phyloP scores from a whole-genome alignment of 176 grass and related monocot genomes.

The Typha latifolia region DNA sequence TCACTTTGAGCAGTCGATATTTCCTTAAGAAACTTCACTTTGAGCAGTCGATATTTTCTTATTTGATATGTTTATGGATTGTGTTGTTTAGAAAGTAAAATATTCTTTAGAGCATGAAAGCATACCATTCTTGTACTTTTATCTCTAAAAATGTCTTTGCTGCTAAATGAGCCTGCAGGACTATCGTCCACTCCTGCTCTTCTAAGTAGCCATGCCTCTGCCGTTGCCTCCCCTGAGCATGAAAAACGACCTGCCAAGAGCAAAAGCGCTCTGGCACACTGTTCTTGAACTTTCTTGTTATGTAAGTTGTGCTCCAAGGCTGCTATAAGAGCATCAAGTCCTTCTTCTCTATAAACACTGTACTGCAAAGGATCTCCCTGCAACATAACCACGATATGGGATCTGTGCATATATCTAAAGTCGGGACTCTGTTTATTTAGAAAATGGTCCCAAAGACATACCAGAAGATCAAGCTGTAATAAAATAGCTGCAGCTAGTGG shows the following conservation, averaged over 20 bases:
- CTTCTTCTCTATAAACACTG: slow-evolving; percentile 83
- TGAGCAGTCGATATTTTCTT: not conserved
- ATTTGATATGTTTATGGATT: not conserved
- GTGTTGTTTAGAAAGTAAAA: not conserved
- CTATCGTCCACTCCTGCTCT: slow-evolving; percentile 72
- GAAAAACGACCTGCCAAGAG: slow-evolving; percentile 82
- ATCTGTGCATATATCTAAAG: slow-evolving; percentile 9
- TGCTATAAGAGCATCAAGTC: slow-evolving; percentile 53
- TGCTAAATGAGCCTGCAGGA: slow-evolving; percentile 68
- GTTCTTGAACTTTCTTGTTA: slow-evolving; percentile 66
- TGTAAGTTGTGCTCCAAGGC: slow-evolving; percentile 53
- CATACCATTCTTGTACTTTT: slow-evolving; percentile 50
- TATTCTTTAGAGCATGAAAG: slow-evolving; percentile 8
- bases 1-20: not conserved
- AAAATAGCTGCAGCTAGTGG: slow-evolving; percentile 75
- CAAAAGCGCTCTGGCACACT: slow-evolving; percentile 66
- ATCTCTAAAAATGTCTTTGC: slow-evolving; percentile 54
- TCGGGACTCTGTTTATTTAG: not conserved
- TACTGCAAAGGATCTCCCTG: slow-evolving; percentile 93
- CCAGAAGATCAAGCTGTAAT: slow-evolving; percentile 88
- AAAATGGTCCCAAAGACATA: slow-evolving; percentile 25
- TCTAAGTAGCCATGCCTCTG: slow-evolving; percentile 79
- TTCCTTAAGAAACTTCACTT: not conserved
- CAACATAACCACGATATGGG: slow-evolving; percentile 29
- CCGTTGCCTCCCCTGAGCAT: slow-evolving; percentile 47